Evolutionary conservation across 1,284 basidiomycete species (phyloP), one percentile per base, ranked within the genome.

Genomic region (Trichosporon faecale): DNA sequence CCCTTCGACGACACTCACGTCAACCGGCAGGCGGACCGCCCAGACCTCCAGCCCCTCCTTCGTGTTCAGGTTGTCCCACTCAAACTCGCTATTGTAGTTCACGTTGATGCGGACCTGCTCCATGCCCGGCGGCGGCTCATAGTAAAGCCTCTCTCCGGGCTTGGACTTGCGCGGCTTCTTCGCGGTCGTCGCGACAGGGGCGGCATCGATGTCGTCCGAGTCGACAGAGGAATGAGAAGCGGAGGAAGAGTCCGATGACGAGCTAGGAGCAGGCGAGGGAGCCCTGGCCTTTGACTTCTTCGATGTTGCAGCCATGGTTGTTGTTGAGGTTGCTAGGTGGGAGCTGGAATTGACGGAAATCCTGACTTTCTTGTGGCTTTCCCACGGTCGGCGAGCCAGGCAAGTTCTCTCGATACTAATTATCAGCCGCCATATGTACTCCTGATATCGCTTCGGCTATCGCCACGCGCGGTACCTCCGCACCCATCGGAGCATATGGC

Each of bases 11-110:
- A 8, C 6, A 73, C 79, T 69, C 66, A 83, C 81, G 61, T 80
- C 79, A 9, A 68, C 60, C 0, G 83, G 83, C 9, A 79, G 75
- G n/a, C 83, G 73, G 66, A 84, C 78, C 18, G 80, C 78, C 83
- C 83, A 84, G 11, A 84, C 72, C 71, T 84, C 79, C 1, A 80
- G 72, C 3, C 76, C 77, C 3, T 74, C 72, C 66, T 77, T 76
- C 9, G 49, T 64, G 7, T 77, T 75, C 27, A 84, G 68, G 18
- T 73, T 69, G 25, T 80, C 79, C 70, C 75, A 83, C 66, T 83
- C 81, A 65, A 84, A 82, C 6, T 76, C 75, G 23, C 63, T 44
- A 12, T 18, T 33, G 37, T 64, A 64, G 23, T 44, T 44, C 7
- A 64, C 63, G 3, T 78, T 79, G 1, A 73, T 64, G 12, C 70